Evolutionary conservation across 139 green algal genomes (phyloP).

Genomic region (Limnomonas spitsbergensis): DNA sequence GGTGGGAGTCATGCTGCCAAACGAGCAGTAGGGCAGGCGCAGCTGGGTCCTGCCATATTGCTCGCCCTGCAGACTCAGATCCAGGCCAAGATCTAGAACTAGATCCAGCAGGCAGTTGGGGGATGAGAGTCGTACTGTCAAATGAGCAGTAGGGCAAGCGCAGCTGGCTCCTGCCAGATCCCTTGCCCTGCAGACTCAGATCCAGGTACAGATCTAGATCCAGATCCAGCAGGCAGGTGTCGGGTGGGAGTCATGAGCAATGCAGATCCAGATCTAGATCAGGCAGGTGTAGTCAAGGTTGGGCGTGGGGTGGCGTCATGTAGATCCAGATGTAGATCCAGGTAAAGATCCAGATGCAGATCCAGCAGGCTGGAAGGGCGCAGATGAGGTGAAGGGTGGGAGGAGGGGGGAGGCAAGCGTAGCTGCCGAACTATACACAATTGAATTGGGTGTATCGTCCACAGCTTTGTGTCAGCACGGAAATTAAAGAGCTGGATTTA

Average conservation of each 20-base stretch:
- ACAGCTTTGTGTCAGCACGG: too few species aligned
- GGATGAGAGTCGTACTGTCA: too few species aligned
- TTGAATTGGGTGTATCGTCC: too few species aligned
- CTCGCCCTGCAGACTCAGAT: not conserved
- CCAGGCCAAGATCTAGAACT: not conserved
- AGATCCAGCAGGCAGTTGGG: not conserved
- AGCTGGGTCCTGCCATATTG: not conserved
- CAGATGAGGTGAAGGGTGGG: too few species aligned
- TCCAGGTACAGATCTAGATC: not conserved
- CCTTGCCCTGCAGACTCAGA: not conserved
- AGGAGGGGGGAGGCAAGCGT: too few species aligned
- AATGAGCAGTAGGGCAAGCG: too few species aligned
- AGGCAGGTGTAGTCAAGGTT: not conserved
- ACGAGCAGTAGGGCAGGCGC: not conserved
- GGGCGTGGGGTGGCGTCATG: not conserved
- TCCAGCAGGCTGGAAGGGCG: not conserved
- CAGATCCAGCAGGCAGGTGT: not conserved
- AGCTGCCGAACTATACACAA: too few species aligned
- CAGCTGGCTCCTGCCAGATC: not conserved
- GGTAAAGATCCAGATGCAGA: not conserved
- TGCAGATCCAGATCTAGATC: not conserved
- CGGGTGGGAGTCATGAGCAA: too few species aligned
- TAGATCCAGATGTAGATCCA: not conserved
- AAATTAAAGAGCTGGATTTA: too few species aligned
- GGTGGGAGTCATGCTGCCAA: not conserved